Evolutionary conservation across 1,284 basidiomycete species (phyloP), one percentile per base, ranked within the genome.

Genomic region (Microbotryomycetes sp.): DNA sequence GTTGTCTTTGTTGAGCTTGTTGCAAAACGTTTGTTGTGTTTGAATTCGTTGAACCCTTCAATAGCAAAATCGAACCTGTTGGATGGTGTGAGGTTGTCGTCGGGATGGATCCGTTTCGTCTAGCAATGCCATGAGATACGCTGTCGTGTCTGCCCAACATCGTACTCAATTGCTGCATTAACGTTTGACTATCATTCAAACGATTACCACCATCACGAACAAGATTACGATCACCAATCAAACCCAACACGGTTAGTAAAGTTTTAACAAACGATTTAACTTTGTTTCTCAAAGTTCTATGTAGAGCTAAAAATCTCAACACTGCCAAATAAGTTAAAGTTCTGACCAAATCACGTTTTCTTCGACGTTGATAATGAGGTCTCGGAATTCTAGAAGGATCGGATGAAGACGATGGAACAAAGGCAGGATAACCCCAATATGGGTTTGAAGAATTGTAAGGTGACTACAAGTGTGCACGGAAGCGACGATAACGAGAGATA

Each of bases 351-450:
- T 88, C 86, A 61, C 86, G 81, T 65, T 86, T 86, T 50, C 87
- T 81, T 57, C 83, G 80, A 31, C 84, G 84, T 28, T 83, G 83
- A 72, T 85, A 56, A 75, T 63, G 62, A 3, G 71, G 51, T 49
- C 62, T 56, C 19, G 65, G 64, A 49, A 63, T 54, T 59, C 70
- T 31, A 25, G 59, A 50, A 59, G 75, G 62, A 36, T 72, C 59
- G 32, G 66, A 56, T 49, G 9, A 31, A 53, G 45, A 63, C 73
- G 72, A 76, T 71, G 57, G 76, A 12, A 68, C 56, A n/a, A 71
- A 75, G 52, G 79, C 76, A 0, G 89, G 87, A 74, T 92, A 92
- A n/a, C 89, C 89, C 70, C 84, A 91, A 76, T 86, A 90, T 0
- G 89, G 89, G 69, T 90, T 91, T 54, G 82, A 70, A 51, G 70